Evolutionary conservation across 352 stramenopile species (phyloP).

Genomic region (Bremia lactucae): DNA sequence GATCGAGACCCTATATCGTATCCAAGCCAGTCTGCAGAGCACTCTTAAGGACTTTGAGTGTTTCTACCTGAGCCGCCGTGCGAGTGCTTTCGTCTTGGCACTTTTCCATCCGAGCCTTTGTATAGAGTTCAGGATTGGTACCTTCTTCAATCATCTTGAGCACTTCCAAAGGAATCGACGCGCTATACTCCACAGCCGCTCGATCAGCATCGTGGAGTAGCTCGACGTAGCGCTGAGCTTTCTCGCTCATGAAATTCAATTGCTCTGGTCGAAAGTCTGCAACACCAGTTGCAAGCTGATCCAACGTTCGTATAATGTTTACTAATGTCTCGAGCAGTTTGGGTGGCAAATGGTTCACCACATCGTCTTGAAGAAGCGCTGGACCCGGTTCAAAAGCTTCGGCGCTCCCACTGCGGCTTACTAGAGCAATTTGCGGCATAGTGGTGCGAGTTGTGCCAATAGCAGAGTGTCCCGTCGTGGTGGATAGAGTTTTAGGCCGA

Average conservation of each 20-base stretch:
- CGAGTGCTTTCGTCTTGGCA: slow-evolving; percentile 46
- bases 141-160: slow-evolving; percentile 50
- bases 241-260: slow-evolving; percentile 44
- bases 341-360: slow-evolving; percentile 41
- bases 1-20: slow-evolving; percentile 7
- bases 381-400: slow-evolving; percentile 11
- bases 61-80: slow-evolving; percentile 35
- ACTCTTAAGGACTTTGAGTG: slow-evolving; percentile 39
- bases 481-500: slow-evolving; percentile 43
- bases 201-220: slow-evolving; percentile 41
- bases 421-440: slow-evolving; percentile 48
- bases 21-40: slow-evolving; percentile 34
- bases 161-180: slow-evolving; percentile 49
- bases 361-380: slow-evolving; percentile 40
- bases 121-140: slow-evolving; percentile 62
- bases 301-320: slow-evolving; percentile 48
- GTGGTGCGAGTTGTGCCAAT: slow-evolving; percentile 8
- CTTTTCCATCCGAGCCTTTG: slow-evolving; percentile 48
- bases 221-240: slow-evolving; percentile 49
- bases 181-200: slow-evolving; percentile 33
- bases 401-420: slow-evolving; percentile 20
- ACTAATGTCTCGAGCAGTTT: slow-evolving; percentile 49
- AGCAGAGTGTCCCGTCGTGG: slow-evolving; percentile 4
- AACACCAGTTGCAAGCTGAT: slow-evolving; percentile 48
- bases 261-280: slow-evolving; percentile 55